Base-by-base conservation (phyloP, 164 flowering plant species). In the Macadamia tetraphylla region DNA sequence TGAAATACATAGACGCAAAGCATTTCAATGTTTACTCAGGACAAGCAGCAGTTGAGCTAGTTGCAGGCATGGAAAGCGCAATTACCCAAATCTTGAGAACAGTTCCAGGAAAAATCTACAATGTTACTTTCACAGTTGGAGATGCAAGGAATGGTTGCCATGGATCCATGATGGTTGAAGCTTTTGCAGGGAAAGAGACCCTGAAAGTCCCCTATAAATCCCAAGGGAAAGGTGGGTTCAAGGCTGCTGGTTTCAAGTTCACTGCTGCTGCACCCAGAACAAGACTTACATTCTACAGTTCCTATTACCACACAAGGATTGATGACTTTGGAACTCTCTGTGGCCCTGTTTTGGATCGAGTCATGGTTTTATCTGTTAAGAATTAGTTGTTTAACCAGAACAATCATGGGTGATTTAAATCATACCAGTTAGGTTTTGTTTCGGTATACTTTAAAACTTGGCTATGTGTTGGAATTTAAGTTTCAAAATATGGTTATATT, bases 21-120 rank as follows among this genome's bases (percentile, higher is more conserved):
- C 65, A 63, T 53, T 63, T 63, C 53, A 63, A 1, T 17, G 65
- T 63, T 7, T 53, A 52, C 32, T 43, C 29, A 29, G 65, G 65
- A 29, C 6, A 1, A 6, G 53, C 65, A 14, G 30, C 65, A 63
- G 17, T 44, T 63, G 65, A 63, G 53, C 18, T 63, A 31, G 65
- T 63, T 62, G 64, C 55, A 6, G 55, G 55, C 14, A 51, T 12
- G 17, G 55, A 51, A 14, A 51, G 55, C 17, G 13, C 55, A 10
- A 10, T 51, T 51, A 15, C 55, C 55, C 55, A 51, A 51, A 15
- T 51, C 7, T 15, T 51, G 3, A 51, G 55, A 51, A 51, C 55
- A 9, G 55, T 51, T 51, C 55, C 55, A 12, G 13, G 13, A 3
- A 51, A 51, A 51, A 3, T 51, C 55, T 51, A 51, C 55, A 51